phyloP scores from a whole-genome alignment of 352 stramenopile genomes.

The Aphanomyces astaci region DNA sequence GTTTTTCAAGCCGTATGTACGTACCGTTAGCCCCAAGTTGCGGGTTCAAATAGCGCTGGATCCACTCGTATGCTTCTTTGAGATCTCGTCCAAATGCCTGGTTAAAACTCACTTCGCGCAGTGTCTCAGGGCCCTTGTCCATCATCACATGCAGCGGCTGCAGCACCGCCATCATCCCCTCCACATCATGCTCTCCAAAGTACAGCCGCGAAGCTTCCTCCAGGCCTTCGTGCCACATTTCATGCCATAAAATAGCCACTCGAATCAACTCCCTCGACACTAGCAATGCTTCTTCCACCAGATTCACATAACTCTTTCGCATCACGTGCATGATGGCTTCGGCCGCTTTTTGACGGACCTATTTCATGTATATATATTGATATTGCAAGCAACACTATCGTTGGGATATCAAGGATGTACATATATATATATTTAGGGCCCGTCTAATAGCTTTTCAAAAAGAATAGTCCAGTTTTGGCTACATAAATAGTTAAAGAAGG shows the following conservation, averaged over 20 bases:
- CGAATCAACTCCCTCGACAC: constrained; percentile 98
- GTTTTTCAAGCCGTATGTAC: constrained; percentile 25
- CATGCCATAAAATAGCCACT: constrained; percentile 98
- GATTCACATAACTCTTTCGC: constrained; percentile 85
- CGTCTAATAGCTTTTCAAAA: too few relatives aligned
- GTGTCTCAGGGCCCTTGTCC: constrained; percentile 75
- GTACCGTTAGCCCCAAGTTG: neutral
- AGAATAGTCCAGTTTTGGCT: too few relatives aligned
- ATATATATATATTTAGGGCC: neutral
- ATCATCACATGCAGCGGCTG: constrained; percentile 90
- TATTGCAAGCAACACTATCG: neutral
- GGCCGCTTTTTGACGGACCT: constrained; percentile 81
- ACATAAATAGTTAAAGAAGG: too few relatives aligned
- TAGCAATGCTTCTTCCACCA: constrained; percentile 91
- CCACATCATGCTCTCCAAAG: constrained; percentile 96
- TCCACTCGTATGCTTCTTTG: constrained; percentile 69
- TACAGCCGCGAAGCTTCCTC: constrained; percentile 96
- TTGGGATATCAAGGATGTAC: neutral
- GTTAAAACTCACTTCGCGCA: constrained; percentile 73
- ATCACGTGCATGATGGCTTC: constrained; percentile 94
- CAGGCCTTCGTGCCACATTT: constrained; percentile 97
- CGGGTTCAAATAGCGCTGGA: constrained; percentile 48
- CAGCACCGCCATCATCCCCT: constrained; percentile 93
- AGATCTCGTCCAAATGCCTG: constrained; percentile 90
- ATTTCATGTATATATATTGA: neutral